Conservation (phyloP, 192 early-diverging fungal species). For the Spinellus fusiger region DNA sequence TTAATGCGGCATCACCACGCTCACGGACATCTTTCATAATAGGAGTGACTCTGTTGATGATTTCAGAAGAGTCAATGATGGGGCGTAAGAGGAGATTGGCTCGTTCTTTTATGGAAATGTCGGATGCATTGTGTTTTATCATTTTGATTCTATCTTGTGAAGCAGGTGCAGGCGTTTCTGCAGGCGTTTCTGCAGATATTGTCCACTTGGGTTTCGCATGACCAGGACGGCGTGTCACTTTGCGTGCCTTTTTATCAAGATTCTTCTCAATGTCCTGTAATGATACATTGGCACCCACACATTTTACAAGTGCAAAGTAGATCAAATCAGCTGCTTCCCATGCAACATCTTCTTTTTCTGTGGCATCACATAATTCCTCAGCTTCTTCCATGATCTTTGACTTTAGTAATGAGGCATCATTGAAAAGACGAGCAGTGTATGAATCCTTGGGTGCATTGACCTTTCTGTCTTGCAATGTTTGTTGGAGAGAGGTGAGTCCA, state of each 20-base stretch:
- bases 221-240: slow-evolving; percentile 82
- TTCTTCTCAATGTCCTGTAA: slow-evolving; percentile 84
- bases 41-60: slow-evolving; percentile 80
- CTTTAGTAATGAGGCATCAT: slow-evolving; percentile 69
- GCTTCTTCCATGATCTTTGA: slow-evolving; percentile 98
- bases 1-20: slow-evolving; percentile 79
- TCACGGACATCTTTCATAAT: slow-evolving; percentile 83
- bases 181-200: slow-evolving; percentile 14
- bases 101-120: slow-evolving; percentile 45
- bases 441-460: slow-evolving; percentile 76
- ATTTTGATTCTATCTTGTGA: slow-evolving; percentile 64
- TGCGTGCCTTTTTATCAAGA: slow-evolving; percentile 75
- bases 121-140: slow-evolving; percentile 55
- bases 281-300: slow-evolving; percentile 71
- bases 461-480: slow-evolving; percentile 64
- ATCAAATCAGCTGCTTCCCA: slow-evolving; percentile 95
- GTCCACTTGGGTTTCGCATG: slow-evolving; percentile 88
- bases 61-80: slow-evolving; percentile 87
- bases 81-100: slow-evolving; percentile 76
- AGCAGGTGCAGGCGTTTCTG: slow-evolving; percentile 16
- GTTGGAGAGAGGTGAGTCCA: slow-evolving; percentile 71
- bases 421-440: slow-evolving; percentile 86
- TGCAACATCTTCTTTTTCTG: slow-evolving; percentile 69
- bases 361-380: slow-evolving; percentile 82
- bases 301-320: slow-evolving; percentile 91